Percentiles rank a stretch among this genome's conserved stretches.
These are phyloP conservation scores for Pleurotus ostreatus DNA, from an alignment of 768 basidiomycete genomes.

Conservation along the genomic window DNA sequence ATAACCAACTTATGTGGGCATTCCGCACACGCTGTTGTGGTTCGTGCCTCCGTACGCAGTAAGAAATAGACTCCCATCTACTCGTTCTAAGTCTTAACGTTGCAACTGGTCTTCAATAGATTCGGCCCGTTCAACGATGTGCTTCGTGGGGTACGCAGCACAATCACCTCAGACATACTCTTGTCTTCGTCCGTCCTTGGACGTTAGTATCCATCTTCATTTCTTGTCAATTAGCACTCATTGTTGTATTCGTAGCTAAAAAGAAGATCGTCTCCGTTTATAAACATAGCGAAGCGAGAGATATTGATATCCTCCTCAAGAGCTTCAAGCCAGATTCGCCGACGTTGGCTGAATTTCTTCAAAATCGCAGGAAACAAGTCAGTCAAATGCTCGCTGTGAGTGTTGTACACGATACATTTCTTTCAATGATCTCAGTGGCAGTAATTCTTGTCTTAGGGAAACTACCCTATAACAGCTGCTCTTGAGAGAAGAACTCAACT, in stretches of 20 bases:
- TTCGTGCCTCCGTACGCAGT: conserved; percentile 13
- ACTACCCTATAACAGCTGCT: too few relatives aligned
- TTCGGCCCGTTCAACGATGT: background rate
- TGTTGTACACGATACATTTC: background rate
- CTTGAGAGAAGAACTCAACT: too few relatives aligned
- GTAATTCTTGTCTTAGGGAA: too few relatives aligned
- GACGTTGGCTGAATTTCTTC: background rate
- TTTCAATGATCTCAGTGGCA: background rate
- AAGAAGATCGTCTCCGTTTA: background rate
- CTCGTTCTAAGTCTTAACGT: background rate
- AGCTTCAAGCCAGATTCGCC: background rate
- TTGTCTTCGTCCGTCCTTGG: background rate
- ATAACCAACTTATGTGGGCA: conserved; percentile 13
- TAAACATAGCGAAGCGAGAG: background rate
- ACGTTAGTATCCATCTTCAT: background rate
- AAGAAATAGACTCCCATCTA: background rate
- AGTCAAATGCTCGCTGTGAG: conserved; percentile 9
- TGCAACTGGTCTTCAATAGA: background rate
- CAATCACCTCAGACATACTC: background rate
- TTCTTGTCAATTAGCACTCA: background rate
- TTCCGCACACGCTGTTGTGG: conserved; percentile 14
- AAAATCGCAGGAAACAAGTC: conserved; percentile 13
- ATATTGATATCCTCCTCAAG: background rate
- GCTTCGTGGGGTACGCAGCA: background rate
- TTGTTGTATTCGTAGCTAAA: background rate